Conservation (phyloP, 495 filamentous ascomycete species). For the Bacidia rubella region DNA sequence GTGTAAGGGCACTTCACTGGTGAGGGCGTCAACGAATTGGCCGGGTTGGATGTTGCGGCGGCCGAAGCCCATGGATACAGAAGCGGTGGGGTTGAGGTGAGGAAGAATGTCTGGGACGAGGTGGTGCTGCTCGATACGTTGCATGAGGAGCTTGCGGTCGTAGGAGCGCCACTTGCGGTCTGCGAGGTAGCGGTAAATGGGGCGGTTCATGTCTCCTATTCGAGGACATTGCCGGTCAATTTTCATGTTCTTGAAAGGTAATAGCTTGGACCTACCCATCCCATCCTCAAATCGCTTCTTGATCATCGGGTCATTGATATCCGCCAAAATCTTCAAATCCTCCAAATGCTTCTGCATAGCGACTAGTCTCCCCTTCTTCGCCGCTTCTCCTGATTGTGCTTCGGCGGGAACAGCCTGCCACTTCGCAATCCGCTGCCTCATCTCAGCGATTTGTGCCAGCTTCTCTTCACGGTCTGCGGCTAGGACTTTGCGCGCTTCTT, state of each 20-base stretch:
- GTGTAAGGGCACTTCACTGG: constrained; percentile 56
- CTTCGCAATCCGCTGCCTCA: constrained; percentile 43
- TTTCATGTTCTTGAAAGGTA: not conserved
- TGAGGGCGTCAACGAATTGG: constrained; percentile 54
- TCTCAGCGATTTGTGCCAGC: constrained; percentile 45
- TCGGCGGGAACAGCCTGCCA: constrained; percentile 45
- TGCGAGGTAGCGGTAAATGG: constrained; percentile 85
- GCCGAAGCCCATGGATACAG: constrained; percentile 68
- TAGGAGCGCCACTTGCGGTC: constrained; percentile 78
- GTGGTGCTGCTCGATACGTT: constrained; percentile 78
- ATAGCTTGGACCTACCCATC: constrained; percentile 44
- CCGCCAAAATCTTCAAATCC: constrained; percentile 71
- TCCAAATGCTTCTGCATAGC: constrained; percentile 65
- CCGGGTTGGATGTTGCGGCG: constrained; percentile 56
- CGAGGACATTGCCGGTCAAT: not conserved
- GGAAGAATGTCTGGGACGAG: constrained; percentile 91
- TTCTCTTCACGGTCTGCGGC: constrained; percentile 73
- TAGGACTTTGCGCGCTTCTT: constrained; percentile 80
- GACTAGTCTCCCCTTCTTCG: constrained; percentile 50
- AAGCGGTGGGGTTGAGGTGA: constrained; percentile 60
- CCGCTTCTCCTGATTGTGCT: constrained; percentile 43
- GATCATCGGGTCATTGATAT: constrained; percentile 90
- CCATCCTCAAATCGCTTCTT: constrained; percentile 95
- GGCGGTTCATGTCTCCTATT: constrained; percentile 85
- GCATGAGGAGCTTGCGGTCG: constrained; percentile 58